phyloP scores from a whole-genome alignment of 2,329 filamentous ascomycete genomes.

The Aspergillus brasiliensis region DNA sequence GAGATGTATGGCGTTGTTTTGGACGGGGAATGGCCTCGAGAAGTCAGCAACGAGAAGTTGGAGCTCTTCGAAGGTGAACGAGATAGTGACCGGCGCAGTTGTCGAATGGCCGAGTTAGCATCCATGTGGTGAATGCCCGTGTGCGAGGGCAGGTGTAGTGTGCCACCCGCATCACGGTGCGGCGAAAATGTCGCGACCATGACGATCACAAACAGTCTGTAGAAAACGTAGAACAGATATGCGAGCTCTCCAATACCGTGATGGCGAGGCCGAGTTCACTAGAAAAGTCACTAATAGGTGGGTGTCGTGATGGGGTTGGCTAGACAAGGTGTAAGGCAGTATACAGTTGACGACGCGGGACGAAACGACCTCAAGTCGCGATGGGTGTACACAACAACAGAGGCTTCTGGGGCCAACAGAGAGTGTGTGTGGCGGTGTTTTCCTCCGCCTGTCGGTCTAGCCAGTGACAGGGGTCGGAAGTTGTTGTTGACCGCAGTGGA shows the following conservation, averaged over 20 bases:
- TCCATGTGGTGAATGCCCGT: slow-evolving; percentile 81
- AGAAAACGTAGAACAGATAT: not conserved
- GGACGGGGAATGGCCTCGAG: slow-evolving; percentile 54
- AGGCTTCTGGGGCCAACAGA: slow-evolving; percentile 11
- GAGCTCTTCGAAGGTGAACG: slow-evolving; percentile 84
- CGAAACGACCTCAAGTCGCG: slow-evolving; percentile 6
- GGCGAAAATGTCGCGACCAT: slow-evolving; percentile 54
- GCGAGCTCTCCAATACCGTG: not conserved
- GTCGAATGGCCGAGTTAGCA: slow-evolving; percentile 77
- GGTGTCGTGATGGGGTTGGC: not conserved
- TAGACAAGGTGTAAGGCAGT: not conserved
- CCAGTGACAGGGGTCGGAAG: slow-evolving; percentile 11
- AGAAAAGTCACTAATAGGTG: not conserved
- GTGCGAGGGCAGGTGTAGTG: slow-evolving; percentile 83
- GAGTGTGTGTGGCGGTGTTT: slow-evolving; percentile 17
- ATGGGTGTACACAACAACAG: slow-evolving; percentile 18
- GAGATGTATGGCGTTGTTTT: slow-evolving; percentile 51
- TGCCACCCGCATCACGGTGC: slow-evolving; percentile 64
- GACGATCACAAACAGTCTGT: slow-evolving; percentile 28
- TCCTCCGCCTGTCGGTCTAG: slow-evolving; percentile 14
- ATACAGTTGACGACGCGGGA: not conserved
- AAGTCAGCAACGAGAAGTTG: slow-evolving; percentile 65
- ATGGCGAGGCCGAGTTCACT: not conserved
- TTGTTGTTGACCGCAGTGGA: slow-evolving; percentile 26
- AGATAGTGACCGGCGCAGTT: slow-evolving; percentile 83